Evolutionary conservation across 2,329 filamentous ascomycete genomes (phyloP), one percentile per base, ranked within the genome.

Genomic region (Fonsecaea nubica): DNA sequence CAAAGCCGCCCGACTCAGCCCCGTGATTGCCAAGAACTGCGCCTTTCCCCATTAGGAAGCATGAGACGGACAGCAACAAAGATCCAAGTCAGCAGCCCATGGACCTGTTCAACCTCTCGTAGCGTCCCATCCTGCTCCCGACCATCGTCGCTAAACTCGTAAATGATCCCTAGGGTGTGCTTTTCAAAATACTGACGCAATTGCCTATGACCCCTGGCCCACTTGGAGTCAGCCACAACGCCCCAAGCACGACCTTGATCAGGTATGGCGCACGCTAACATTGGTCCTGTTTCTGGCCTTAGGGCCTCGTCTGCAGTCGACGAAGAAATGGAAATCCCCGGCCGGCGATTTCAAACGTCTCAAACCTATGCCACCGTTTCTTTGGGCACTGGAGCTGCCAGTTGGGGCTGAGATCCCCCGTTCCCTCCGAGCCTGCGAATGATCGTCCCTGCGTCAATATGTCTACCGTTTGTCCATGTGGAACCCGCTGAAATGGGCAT

Each of bases 61-160:
- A 61, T 61, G 58, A 61, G 58, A 61, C 45, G 33, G 33, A 8
- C 7, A 53, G 42, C 32, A 21, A 15, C 38, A 36, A 55, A 55
- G 30, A 35, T 30, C n/a, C 30, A 35, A 30, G 25, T 55, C n/a
- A 50, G 45, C 45, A 50, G 15, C 15, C 10, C 32, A 32, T 55
- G 15, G 25, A 45, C 59, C 50, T 42, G 18, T 42, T 50, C n/a
- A 48, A 10, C 33, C 36, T 45, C 60, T 10, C 13, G 25, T 32
- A 38, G 30, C 53, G 18, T 38, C n/a, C 53, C 12, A 8, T 18
- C 30, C 32, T 35, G 30, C 10, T 25, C 12, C 12, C 21, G 12
- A 9, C 45, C 45, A 30, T 30, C 4, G 8, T 50, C 45, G 45
- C 45, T 25, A 50, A 30, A 25, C 45, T 30, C 45, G 45, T 21